These are phyloP conservation scores for Ustilago tritici DNA, from an alignment of 1,284 basidiomycete genomes.

Conservation along the genomic window DNA sequence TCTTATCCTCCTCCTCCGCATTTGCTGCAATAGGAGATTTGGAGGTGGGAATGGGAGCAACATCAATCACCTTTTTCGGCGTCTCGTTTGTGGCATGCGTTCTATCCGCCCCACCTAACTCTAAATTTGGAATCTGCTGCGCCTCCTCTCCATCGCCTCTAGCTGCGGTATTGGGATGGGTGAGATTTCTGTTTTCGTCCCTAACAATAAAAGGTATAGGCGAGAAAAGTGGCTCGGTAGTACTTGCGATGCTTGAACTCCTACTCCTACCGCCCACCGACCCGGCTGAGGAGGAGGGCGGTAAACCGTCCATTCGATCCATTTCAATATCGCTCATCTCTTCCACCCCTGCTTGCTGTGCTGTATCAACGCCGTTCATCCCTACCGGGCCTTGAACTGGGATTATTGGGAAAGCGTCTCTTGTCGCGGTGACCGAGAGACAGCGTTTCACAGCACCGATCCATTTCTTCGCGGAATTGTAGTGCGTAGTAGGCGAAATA, in stretches of 20 bases:
- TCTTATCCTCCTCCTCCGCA: neutral
- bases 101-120: slow-evolving; percentile 37
- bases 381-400: slow-evolving; percentile 21
- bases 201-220: slow-evolving; percentile 39
- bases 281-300: neutral
- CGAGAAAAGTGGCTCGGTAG: slow-evolving; percentile 42
- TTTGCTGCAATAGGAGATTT: neutral
- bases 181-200: slow-evolving; percentile 21
- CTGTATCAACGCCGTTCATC: slow-evolving; percentile 9
- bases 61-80: slow-evolving; percentile 26
- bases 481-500: slow-evolving; percentile 31
- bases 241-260: slow-evolving; percentile 13
- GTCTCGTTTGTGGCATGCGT: neutral
- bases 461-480: slow-evolving; percentile 37
- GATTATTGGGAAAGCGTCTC: slow-evolving; percentile 49
- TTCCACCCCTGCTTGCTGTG: neutral
- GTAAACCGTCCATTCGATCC: slow-evolving; percentile 39
- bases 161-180: neutral
- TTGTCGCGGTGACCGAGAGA: slow-evolving; percentile 50
- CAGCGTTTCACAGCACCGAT: slow-evolving; percentile 38
- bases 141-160: neutral
- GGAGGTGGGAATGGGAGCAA: slow-evolving; percentile 2
- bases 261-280: slow-evolving; percentile 7
- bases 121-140: slow-evolving; percentile 28
- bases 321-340: slow-evolving; percentile 32